Evolutionary conservation across 371 early-diverging fungal species (phyloP), one percentile per base, ranked within the genome.

Genomic region (Haplosporangium sp.): DNA sequence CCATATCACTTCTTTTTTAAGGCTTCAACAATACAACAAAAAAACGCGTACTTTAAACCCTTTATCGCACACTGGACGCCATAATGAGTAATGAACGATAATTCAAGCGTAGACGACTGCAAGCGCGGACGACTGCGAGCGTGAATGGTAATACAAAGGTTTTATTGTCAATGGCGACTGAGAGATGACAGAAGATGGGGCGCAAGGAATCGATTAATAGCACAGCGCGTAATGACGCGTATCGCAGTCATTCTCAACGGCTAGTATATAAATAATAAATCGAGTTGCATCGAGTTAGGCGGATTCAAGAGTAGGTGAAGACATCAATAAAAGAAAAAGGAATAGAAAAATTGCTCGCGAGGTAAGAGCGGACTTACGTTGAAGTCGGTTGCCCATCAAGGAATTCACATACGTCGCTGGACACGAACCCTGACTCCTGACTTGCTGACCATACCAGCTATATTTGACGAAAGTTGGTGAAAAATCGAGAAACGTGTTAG

Each of bases 371-470:
- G 36, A 48, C 71, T 62, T 73, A 69, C 69, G 69, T 47, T 67
- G 64, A 37, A 72, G 64, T 40, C 73, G 72, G 55, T 63, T 73
- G 42, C 67, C 80, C 73, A 72, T 72, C 45, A 73, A 11, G 10
- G 69, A 18, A 14, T 79, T 67, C 21, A 73, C 45, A 4, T 52
- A 14, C 1, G 46, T 59, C 0, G 65, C 73, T 6, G 69, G 62
- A 29, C 69, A 73, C 6, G 20, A 16, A 10, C 42, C 61, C 12
- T 53, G 55, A 14, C 9, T 21, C 16, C 12, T 29, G 21, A 67
- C 48, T 13, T 53, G 66, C n/a, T 73, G 61, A 3, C 69, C 73
- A n/a, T 58, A 72, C 73, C 80, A 73, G 48, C 72, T 72, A 55
- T 7, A 7, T 0, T 5, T 12, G 4, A 43, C 6, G 5, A 21